Evolutionary conservation across 768 basidiomycete species (phyloP).

Genomic region (Phanerochaete sordida): DNA sequence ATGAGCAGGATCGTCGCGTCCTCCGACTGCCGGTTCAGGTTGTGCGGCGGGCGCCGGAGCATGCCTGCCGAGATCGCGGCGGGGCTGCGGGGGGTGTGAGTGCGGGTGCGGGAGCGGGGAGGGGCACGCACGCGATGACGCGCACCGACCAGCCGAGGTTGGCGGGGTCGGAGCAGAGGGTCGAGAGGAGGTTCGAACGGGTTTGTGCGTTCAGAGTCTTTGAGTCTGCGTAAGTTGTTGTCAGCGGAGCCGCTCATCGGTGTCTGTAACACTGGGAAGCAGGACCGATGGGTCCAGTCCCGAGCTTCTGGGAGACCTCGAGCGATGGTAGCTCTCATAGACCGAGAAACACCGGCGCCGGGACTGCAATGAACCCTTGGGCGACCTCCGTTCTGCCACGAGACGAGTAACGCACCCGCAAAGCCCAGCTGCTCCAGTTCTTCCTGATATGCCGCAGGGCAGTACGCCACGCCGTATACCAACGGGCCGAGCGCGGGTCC

Average conservation of each 20-base stretch:
- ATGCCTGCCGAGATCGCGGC: slow-evolving; percentile 90
- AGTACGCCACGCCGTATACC: slow-evolving; percentile 95
- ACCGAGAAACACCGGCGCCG: too few species aligned
- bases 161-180: slow-evolving; percentile 63
- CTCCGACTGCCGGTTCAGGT: slow-evolving; percentile 86
- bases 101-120: not conserved
- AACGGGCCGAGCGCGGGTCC: slow-evolving; percentile 95
- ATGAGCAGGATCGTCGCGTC: slow-evolving; percentile 90
- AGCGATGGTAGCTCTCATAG: too few species aligned
- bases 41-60: slow-evolving; percentile 78
- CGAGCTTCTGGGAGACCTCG: too few species aligned
- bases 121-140: slow-evolving; percentile 54
- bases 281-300: too few species aligned
- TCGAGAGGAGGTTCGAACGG: slow-evolving; percentile 60
- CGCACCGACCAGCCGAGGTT: slow-evolving; percentile 83
- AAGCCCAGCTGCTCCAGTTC: slow-evolving; percentile 81
- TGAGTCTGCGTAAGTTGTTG: slow-evolving; percentile 62
- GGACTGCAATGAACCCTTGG: too few species aligned
- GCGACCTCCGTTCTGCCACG: too few species aligned
- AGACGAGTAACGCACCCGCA: slow-evolving; percentile 57
- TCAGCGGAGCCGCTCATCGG: not conserved
- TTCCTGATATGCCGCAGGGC: slow-evolving; percentile 73
- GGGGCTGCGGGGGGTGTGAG: slow-evolving; percentile 49
- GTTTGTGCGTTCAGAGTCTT: slow-evolving; percentile 79
- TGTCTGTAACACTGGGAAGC: too few species aligned